Percentiles rank a stretch among this genome's conserved stretches.
Conservation (phyloP, 1,284 basidiomycete genomes). For the Austropuccinia psidii region DNA sequence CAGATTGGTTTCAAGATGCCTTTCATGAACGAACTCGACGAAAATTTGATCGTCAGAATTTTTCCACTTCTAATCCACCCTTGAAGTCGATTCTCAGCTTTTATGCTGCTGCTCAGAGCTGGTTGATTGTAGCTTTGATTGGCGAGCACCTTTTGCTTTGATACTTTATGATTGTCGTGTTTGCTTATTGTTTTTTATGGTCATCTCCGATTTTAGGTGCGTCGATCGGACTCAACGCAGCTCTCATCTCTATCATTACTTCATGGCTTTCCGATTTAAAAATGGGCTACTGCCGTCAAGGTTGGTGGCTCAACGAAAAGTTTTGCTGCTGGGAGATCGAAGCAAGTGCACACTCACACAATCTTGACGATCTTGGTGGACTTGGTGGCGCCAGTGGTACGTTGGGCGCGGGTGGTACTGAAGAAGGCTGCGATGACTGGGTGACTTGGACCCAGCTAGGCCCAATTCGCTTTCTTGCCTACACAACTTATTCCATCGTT, state of each 20-base stretch:
- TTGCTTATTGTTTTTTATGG: neutral
- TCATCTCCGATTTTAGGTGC: constrained; percentile 57
- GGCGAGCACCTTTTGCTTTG: neutral
- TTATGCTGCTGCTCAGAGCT: constrained; percentile 8
- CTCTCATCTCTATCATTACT: constrained; percentile 89
- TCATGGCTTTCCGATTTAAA: constrained; percentile 97
- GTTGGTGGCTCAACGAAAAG: constrained; percentile 97
- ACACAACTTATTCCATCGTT: constrained; percentile 74
- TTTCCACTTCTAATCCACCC: neutral
- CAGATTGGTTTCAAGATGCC: constrained; percentile 30
- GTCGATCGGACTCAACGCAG: constrained; percentile 85
- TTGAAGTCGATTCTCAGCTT: constrained; percentile 1
- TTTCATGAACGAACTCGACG: constrained; percentile 4
- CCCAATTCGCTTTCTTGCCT: constrained; percentile 70
- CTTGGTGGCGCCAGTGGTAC: constrained; percentile 47
- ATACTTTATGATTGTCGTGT: neutral
- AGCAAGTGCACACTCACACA: constrained; percentile 21
- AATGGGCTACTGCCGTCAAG: constrained; percentile 89
- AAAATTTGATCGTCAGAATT: constrained; percentile 19
- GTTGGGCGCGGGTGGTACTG: constrained; percentile 53
- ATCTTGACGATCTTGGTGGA: neutral
- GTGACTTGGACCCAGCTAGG: constrained; percentile 75
- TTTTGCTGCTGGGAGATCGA: constrained; percentile 98
- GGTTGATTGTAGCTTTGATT: constrained; percentile 7
- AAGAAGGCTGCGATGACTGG: constrained; percentile 84